These are phyloP conservation scores for Phytopythium ostracodes DNA, from an alignment of 352 stramenopile genomes.

Conservation along the genomic window DNA sequence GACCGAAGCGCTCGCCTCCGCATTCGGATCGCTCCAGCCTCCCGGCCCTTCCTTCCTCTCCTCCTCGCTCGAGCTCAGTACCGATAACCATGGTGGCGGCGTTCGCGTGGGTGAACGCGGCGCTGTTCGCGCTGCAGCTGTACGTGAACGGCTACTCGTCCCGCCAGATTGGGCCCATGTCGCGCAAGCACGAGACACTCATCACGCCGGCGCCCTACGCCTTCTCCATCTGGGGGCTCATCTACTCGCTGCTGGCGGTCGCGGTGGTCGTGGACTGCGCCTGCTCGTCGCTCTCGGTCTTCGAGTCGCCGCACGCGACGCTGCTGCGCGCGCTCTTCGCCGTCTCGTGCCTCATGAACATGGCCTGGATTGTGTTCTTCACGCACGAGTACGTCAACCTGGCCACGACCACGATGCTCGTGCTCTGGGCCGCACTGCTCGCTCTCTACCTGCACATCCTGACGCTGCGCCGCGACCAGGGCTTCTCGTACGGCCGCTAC, in stretches of 20 bases:
- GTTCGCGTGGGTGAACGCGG: slow-evolving; percentile 53
- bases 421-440: slow-evolving; percentile 63
- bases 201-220: slow-evolving; percentile 71
- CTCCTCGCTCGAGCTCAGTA: not conserved
- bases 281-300: slow-evolving; percentile 56
- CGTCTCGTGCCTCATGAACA: slow-evolving; percentile 60
- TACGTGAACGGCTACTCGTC: slow-evolving; percentile 52
- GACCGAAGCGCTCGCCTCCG: not conserved
- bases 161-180: slow-evolving; percentile 46
- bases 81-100: slow-evolving; percentile 15
- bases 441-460: slow-evolving; percentile 56
- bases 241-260: slow-evolving; percentile 67
- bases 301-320: slow-evolving; percentile 38
- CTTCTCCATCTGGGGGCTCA: slow-evolving; percentile 80
- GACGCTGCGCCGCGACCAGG: slow-evolving; percentile 27
- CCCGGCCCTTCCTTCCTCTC: no score
- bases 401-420: slow-evolving; percentile 41
- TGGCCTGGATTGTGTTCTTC: slow-evolving; percentile 70
- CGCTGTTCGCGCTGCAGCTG: slow-evolving; percentile 61
- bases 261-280: slow-evolving; percentile 66
- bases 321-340: slow-evolving; percentile 59
- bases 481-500: slow-evolving; percentile 45
- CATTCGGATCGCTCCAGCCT: no score
- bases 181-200: slow-evolving; percentile 61
- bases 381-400: slow-evolving; percentile 58